Conservation (phyloP, 495 filamentous ascomycete species). For the Aspergillus baeticus region DNA sequence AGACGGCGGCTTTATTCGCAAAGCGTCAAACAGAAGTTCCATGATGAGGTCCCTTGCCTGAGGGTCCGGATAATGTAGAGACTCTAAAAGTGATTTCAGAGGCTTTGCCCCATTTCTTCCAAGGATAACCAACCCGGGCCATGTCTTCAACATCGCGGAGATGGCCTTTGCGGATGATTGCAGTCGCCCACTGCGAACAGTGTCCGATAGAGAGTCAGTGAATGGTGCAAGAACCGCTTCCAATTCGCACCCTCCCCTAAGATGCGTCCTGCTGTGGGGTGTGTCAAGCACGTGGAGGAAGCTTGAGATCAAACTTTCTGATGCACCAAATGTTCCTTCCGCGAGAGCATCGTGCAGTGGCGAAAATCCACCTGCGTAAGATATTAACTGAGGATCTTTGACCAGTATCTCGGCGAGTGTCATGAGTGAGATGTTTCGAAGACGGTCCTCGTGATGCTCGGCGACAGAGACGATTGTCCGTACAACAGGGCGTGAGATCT, state of each 20-base stretch:
- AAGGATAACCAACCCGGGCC: slow-evolving; percentile 81
- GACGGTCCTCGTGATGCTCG: slow-evolving; percentile 82
- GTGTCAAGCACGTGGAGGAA: slow-evolving; percentile 88
- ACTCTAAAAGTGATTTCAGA: slow-evolving; percentile 75
- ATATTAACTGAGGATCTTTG: slow-evolving; percentile 74
- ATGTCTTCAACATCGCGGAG: slow-evolving; percentile 84
- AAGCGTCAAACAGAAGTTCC: slow-evolving; percentile 84
- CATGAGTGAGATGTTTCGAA: slow-evolving; percentile 85
- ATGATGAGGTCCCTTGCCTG: slow-evolving; percentile 68
- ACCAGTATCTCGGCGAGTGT: slow-evolving; percentile 90
- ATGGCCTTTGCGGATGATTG: slow-evolving; percentile 86
- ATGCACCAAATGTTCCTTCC: slow-evolving; percentile 87
- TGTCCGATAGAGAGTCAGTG: slow-evolving; percentile 73
- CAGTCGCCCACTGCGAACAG: slow-evolving; percentile 67
- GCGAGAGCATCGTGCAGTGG: slow-evolving; percentile 81
- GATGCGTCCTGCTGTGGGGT: slow-evolving; percentile 73
- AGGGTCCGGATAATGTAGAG: slow-evolving; percentile 69
- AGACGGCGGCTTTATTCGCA: slow-evolving; percentile 91
- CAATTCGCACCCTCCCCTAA: slow-evolving; percentile 76
- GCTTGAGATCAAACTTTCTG: slow-evolving; percentile 77
- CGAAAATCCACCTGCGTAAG: slow-evolving; percentile 76
- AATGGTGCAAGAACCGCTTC: slow-evolving; percentile 85
- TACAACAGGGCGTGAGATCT: slow-evolving; percentile 83
- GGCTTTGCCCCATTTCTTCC: slow-evolving; percentile 83
- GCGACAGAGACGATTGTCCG: slow-evolving; percentile 87